Evolutionary conservation across 2,329 filamentous ascomycete species (phyloP).

Genomic region (Fonsecaea pedrosoi): DNA sequence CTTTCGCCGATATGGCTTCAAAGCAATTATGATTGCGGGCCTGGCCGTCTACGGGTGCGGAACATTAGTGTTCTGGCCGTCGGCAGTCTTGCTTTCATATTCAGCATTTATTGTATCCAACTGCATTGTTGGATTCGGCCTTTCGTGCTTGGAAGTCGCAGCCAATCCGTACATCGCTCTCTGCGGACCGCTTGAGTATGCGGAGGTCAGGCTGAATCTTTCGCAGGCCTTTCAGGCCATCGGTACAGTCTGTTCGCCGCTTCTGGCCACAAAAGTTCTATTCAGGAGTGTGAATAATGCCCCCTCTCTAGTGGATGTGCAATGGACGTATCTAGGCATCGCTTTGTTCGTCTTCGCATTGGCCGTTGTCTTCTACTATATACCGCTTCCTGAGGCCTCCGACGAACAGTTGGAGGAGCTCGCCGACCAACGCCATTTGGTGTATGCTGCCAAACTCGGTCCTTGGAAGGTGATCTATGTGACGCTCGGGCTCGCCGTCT

Average conservation of each 20-base stretch:
- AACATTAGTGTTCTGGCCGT: constrained; percentile 68
- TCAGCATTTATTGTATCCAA: constrained; percentile 67
- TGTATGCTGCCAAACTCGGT: constrained; percentile 54
- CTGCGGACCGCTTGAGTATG: constrained; percentile 66
- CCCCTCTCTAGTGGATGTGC: constrained; percentile 63
- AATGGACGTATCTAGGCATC: constrained; percentile 71
- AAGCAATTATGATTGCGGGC: constrained; percentile 66
- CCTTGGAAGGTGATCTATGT: constrained; percentile 62
- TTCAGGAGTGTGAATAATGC: constrained; percentile 59
- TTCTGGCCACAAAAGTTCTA: constrained; percentile 65
- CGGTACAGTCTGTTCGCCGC: constrained; percentile 64
- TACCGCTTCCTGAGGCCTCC: constrained; percentile 67
- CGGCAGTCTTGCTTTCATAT: constrained; percentile 67
- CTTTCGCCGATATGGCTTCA: constrained; percentile 67
- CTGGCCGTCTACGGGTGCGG: constrained; percentile 68
- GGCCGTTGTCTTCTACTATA: constrained; percentile 66
- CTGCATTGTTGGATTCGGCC: constrained; percentile 66
- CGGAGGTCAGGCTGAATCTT: constrained; percentile 65
- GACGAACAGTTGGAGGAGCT: constrained; percentile 65
- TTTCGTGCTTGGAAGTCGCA: constrained; percentile 66
- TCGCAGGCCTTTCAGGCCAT: constrained; percentile 68
- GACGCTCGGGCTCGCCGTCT: constrained; percentile 61
- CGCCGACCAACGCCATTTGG: constrained; percentile 58
- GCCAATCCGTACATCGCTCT: constrained; percentile 69
- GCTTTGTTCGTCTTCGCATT: constrained; percentile 65